Conservation (phyloP, 768 basidiomycete genomes). For the Cubamyces sp. region DNA sequence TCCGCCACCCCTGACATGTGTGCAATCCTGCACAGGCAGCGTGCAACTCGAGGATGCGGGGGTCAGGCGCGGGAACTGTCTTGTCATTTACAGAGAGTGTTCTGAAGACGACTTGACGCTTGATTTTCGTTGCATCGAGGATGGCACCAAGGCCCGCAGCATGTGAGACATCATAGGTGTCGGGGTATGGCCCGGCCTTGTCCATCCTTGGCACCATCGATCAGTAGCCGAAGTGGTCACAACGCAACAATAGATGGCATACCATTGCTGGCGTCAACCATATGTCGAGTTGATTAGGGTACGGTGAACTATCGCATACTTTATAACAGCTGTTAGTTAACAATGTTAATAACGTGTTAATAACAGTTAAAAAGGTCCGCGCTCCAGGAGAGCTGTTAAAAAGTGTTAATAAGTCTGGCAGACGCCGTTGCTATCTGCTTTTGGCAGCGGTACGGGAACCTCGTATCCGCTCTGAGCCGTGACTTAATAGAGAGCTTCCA, state of each 20-base stretch:
- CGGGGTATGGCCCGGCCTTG: slow-evolving; percentile 1
- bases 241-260: background rate
- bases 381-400: too few species aligned
- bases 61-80: slow-evolving; percentile 8
- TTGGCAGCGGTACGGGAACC: too few species aligned
- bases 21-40: slow-evolving; percentile 21
- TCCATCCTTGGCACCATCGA: background rate
- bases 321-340: too few species aligned
- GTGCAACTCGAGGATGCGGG: slow-evolving; percentile 11
- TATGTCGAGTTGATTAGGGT: too few species aligned
- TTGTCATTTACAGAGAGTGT: background rate
- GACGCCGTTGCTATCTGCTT: too few species aligned
- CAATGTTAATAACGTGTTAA: too few species aligned
- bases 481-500: too few species aligned
- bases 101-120: slow-evolving; percentile 5
- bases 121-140: background rate
- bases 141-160: background rate
- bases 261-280: slow-evolving; percentile 15
- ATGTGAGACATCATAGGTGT: slow-evolving; percentile 2
- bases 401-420: too few species aligned
- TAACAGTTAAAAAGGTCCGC: too few species aligned
- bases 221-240: background rate
- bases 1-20: slow-evolving; percentile 19
- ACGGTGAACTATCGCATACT: too few species aligned
- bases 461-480: too few species aligned